Evolutionary conservation across 1,284 basidiomycete genomes (phyloP).

Genomic region (Heterobasidion annosum): DNA sequence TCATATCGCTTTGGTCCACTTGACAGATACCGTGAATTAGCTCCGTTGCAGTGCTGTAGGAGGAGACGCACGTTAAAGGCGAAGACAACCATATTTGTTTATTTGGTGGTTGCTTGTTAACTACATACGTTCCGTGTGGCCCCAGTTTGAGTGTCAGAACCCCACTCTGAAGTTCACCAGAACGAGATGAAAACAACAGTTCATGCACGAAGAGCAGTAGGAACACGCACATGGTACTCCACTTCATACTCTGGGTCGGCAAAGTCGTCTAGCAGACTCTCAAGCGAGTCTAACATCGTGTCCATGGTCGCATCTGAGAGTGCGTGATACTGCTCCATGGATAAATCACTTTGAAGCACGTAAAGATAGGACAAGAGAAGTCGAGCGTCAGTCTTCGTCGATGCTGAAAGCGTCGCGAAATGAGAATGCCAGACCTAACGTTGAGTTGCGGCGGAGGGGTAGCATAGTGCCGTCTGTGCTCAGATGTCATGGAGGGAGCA

Average conservation of each 20-base stretch:
- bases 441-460: conserved; percentile 23
- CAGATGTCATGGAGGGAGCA: background rate
- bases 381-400: background rate
- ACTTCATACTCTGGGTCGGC: conserved; percentile 68
- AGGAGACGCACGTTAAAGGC: conserved; percentile 56
- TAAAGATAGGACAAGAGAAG: background rate
- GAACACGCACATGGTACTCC: conserved; percentile 80
- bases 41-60: background rate
- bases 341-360: conserved; percentile 28
- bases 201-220: background rate
- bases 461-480: conserved; percentile 14
- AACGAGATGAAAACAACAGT: conserved; percentile 2
- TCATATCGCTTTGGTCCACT: conserved; percentile 91
- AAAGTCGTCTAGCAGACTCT: conserved; percentile 62
- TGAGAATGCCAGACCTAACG: conserved; percentile 14
- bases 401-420: background rate
- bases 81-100: conserved; percentile 99
- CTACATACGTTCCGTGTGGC: conserved; percentile 89
- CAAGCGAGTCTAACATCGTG: conserved; percentile 69
- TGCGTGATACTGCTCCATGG: conserved; percentile 64
- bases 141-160: conserved; percentile 86
- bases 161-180: conserved; percentile 51
- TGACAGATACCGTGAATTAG: background rate
- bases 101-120: conserved; percentile 99
- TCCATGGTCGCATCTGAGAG: conserved; percentile 84